phyloP scores from a whole-genome alignment of 441 rosid genomes.

The Corymbia citriodora region DNA sequence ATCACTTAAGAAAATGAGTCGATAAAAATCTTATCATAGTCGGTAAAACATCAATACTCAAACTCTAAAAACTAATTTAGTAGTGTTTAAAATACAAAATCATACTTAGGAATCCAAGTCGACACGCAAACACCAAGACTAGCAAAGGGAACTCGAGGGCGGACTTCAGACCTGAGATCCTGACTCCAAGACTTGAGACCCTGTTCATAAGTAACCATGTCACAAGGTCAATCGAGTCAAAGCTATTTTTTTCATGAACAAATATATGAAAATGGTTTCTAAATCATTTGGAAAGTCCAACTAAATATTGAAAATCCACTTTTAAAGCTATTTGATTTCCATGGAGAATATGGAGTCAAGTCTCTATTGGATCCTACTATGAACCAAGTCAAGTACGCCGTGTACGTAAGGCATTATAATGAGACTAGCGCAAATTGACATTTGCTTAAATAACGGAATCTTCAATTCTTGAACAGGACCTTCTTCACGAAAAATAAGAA shows the following conservation, averaged over 20 bases:
- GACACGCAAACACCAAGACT: not conserved
- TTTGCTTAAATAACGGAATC: not conserved
- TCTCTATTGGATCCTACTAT: not conserved
- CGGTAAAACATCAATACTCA: not conserved
- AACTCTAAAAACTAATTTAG: no score
- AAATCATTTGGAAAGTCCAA: not conserved
- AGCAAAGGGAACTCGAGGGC: not conserved
- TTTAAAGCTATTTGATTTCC: not conserved
- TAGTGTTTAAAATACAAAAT: no score
- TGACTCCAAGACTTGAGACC: not conserved
- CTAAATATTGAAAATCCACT: fast-evolving
- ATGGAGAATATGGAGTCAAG: not conserved
- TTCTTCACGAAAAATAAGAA: not conserved
- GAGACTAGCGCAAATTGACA: not conserved
- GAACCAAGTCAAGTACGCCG: not conserved
- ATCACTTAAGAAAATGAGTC: not conserved
- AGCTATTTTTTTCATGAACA: not conserved
- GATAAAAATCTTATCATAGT: not conserved
- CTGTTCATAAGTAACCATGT: not conserved
- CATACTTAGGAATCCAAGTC: not conserved
- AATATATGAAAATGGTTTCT: not conserved
- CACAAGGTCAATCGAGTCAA: not conserved
- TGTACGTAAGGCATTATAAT: not conserved
- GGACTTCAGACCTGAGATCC: not conserved
- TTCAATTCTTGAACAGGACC: not conserved